phyloP scores from a whole-genome alignment of 768 basidiomycete species.

The Lactarius sp. region DNA sequence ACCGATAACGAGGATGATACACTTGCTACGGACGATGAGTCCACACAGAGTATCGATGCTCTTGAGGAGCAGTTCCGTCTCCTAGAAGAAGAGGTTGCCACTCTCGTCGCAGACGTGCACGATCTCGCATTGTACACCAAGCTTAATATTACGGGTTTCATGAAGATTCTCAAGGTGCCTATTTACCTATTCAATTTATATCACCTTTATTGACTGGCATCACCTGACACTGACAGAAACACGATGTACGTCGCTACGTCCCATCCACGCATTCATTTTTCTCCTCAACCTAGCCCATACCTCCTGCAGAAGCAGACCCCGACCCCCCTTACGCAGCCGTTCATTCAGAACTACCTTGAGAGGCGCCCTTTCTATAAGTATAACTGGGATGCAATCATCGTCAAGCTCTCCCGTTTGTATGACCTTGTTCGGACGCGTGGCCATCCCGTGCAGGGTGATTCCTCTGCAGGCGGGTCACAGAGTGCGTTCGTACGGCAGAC shows the following conservation, averaged over 20 bases:
- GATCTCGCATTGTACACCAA: slow-evolving; percentile 92
- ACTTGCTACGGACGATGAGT: slow-evolving; percentile 34
- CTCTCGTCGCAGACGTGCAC: slow-evolving; percentile 88
- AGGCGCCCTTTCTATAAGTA: slow-evolving; percentile 96
- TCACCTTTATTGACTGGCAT: not conserved
- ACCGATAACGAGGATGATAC: slow-evolving; percentile 45
- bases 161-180: slow-evolving; percentile 90
- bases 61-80: slow-evolving; percentile 82
- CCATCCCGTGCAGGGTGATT: slow-evolving; percentile 90
- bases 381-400: slow-evolving; percentile 93
- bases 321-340: slow-evolving; percentile 74
- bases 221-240: slow-evolving; percentile 63
- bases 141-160: slow-evolving; percentile 96
- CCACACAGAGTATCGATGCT: slow-evolving; percentile 58
- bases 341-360: slow-evolving; percentile 88
- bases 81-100: slow-evolving; percentile 92
- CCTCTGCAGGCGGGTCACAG: slow-evolving; percentile 90
- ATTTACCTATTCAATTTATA: slow-evolving; percentile 17
- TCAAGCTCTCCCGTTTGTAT: slow-evolving; percentile 92
- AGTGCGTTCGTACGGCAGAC: slow-evolving; percentile 98
- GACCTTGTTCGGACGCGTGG: slow-evolving; percentile 94
- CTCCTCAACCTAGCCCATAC: not conserved
- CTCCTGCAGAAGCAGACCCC: slow-evolving; percentile 83
- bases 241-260: slow-evolving; percentile 57
- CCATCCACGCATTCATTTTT: not conserved